A percentile compares a stretch with the other conserved stretches of the same genome.
Evolutionary conservation across 495 filamentous ascomycete genomes (phyloP).

Genomic region (Hapsidospora chrysogenum): DNA sequence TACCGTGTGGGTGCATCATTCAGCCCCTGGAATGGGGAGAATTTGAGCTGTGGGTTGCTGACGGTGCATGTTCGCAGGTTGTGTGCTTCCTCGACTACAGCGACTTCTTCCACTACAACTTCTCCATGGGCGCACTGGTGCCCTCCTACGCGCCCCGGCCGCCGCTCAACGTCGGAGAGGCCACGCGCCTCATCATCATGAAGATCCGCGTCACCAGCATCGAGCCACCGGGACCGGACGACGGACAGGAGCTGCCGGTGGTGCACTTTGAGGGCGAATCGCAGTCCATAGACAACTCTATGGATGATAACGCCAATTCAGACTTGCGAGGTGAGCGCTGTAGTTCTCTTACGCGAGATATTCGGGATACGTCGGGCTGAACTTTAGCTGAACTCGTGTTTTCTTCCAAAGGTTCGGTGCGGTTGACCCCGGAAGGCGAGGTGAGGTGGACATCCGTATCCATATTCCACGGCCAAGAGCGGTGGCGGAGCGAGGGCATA

Average conservation of each 20-base stretch:
- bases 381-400: background rate
- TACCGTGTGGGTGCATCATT: conserved; percentile 19
- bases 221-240: conserved; percentile 29
- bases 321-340: conserved; percentile 18
- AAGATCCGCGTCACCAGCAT: conserved; percentile 35
- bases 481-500: conserved; percentile 49
- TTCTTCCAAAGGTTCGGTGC: conserved; percentile 25
- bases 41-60: background rate
- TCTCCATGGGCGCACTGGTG: conserved; percentile 13
- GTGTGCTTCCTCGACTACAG: conserved; percentile 44
- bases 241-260: conserved; percentile 34
- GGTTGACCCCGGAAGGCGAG: conserved; percentile 42
- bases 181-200: conserved; percentile 47
- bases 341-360: background rate
- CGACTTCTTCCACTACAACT: conserved; percentile 48
- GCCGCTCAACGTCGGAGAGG: conserved; percentile 36
- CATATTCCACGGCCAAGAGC: conserved; percentile 39
- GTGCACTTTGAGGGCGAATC: conserved; percentile 42
- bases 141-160: conserved; percentile 24
- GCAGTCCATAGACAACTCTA: conserved; percentile 32
- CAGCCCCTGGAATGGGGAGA: background rate
- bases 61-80: conserved; percentile 13
- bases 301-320: conserved; percentile 45
- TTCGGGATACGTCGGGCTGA: background rate
- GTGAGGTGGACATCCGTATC: conserved; percentile 50